These are phyloP conservation scores for Erodium maritimum DNA, from an alignment of 345 rosid genomes.

Conservation along the genomic window DNA sequence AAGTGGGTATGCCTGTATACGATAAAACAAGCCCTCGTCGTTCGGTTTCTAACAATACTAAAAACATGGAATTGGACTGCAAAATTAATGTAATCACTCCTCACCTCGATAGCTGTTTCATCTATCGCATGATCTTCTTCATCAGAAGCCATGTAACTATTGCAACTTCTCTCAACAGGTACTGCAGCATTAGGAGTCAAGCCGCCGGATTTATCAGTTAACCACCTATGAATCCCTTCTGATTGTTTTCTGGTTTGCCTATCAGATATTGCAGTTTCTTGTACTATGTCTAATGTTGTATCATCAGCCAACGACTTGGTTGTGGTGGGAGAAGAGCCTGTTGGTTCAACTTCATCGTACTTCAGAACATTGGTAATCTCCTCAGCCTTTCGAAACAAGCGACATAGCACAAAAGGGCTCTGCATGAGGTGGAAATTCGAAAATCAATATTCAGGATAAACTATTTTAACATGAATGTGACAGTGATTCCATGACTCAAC, in stretches of 20 bases:
- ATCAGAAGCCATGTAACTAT: constrained; percentile 41
- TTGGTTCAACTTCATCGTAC: constrained; percentile 42
- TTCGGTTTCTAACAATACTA: neutral
- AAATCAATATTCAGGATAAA: neutral
- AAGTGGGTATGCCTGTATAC: neutral
- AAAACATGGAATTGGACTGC: no score
- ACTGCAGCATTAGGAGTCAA: constrained; percentile 18
- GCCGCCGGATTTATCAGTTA: constrained; percentile 17
- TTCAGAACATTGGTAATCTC: constrained; percentile 31
- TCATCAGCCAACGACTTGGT: constrained; percentile 55
- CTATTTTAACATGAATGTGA: no score
- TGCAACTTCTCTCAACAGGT: constrained; percentile 27
- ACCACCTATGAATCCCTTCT: constrained; percentile 24
- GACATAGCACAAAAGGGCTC: constrained; percentile 69
- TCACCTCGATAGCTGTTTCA: constrained; percentile 32
- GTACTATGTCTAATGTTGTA: constrained; percentile 49
- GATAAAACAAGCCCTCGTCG: neutral
- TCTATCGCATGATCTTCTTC: constrained; percentile 36
- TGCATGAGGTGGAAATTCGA: constrained; percentile 13
- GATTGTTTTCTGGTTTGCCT: constrained; percentile 14
- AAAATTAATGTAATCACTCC: neutral
- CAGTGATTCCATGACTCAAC: no score
- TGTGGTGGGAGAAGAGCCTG: constrained; percentile 31
- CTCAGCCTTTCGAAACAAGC: constrained; percentile 67
- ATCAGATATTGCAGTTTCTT: constrained; percentile 31